These are phyloP conservation scores for Aureobasidium sp. DNA, from an alignment of 2,329 filamentous ascomycete genomes.

Conservation along the genomic window DNA sequence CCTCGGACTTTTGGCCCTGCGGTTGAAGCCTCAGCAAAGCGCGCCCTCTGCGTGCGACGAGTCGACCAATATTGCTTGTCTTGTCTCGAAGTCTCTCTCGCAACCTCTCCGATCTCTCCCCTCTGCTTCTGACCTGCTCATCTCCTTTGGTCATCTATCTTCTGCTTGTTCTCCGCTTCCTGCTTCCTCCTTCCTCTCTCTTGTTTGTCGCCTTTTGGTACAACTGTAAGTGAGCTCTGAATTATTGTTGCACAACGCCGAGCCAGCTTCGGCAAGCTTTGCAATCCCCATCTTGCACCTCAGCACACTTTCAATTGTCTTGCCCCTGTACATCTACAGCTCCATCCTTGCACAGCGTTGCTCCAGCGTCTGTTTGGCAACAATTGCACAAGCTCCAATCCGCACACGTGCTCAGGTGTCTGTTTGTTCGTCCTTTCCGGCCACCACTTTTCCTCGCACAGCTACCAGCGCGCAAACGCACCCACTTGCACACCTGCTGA, in stretches of 20 bases:
- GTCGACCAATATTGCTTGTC: constrained; percentile 14
- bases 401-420: constrained; percentile 1
- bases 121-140: constrained; percentile 7
- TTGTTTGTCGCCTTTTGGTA: constrained; percentile 14
- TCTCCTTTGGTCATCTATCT: constrained; percentile 11
- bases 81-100: not conserved
- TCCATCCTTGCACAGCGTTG: constrained; percentile 4
- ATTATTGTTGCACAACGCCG: not conserved
- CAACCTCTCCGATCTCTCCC: not conserved
- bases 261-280: constrained; percentile 16
- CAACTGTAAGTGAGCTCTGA: constrained; percentile 13
- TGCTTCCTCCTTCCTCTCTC: constrained; percentile 4
- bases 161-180: constrained; percentile 18
- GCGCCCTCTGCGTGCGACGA: constrained; percentile 10
- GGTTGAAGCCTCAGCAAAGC: constrained; percentile 18
- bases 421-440: not conserved
- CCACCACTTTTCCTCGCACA: not conserved
- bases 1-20: constrained; percentile 17
- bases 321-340: constrained; percentile 8
- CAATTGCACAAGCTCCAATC: not conserved
- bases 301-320: constrained; percentile 6
- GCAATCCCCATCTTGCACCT: not conserved
- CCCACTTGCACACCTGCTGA: not conserved
- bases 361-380: not conserved
- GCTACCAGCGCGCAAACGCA: no score